A percentile compares a stretch with the other conserved stretches of the same genome.
Conservation (phyloP, 176 grass and related monocot genomes). For the Musa itinerans region DNA sequence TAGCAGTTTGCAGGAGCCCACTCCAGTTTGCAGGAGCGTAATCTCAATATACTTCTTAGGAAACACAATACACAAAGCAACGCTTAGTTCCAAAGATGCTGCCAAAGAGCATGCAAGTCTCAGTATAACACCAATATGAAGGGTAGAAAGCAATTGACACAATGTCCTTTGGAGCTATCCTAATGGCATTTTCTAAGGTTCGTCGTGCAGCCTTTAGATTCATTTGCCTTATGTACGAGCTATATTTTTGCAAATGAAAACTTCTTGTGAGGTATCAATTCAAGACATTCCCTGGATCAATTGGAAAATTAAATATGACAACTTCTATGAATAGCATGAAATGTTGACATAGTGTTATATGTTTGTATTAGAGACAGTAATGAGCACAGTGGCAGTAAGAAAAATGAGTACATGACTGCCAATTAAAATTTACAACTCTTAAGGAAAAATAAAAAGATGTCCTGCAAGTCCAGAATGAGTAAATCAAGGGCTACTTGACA, state of each 20-base stretch:
- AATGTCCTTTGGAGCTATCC: constrained; percentile 70
- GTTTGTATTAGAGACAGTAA: too few relatives aligned
- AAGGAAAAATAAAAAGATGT: too few relatives aligned
- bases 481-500: too few relatives aligned
- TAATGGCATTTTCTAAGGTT: constrained; percentile 71
- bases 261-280: constrained; percentile 73
- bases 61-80: constrained; percentile 5
- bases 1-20: constrained; percentile 65
- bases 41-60: constrained; percentile 94
- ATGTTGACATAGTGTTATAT: too few relatives aligned
- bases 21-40: constrained; percentile 51
- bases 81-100: neutral
- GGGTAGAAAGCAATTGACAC: constrained; percentile 7
- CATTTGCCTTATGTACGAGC: constrained; percentile 59
- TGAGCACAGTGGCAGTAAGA: too few relatives aligned
- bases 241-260: constrained; percentile 76
- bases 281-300: constrained; percentile 37
- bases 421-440: too few relatives aligned
- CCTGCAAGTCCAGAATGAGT: too few relatives aligned
- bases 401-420: too few relatives aligned
- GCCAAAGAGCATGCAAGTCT: neutral
- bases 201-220: constrained; percentile 41
- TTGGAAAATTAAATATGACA: neutral
- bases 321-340: too few relatives aligned
- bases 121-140: neutral